Conservation (phyloP, 2,329 filamentous ascomycete genomes). For the Alternaria consortialis region DNA sequence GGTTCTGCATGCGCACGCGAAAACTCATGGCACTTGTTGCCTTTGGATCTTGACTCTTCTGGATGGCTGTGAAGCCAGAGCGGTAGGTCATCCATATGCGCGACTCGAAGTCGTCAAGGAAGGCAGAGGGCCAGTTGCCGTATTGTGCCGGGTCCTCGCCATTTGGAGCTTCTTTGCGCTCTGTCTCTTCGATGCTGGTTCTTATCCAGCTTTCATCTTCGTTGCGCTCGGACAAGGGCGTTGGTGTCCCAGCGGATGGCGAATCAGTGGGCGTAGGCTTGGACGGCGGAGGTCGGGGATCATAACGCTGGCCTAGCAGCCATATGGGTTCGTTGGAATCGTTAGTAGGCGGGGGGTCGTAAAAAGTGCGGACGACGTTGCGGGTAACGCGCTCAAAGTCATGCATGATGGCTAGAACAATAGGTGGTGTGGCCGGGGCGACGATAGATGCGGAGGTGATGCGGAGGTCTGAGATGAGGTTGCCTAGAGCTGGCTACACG, state of each 20-base stretch:
- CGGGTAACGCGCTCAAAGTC: conserved; percentile 79
- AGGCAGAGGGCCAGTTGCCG: conserved; percentile 80
- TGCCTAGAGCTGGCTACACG: conserved; percentile 26
- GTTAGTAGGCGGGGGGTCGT: conserved; percentile 89
- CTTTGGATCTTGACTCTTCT: conserved; percentile 77
- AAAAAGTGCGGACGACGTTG: conserved; percentile 88
- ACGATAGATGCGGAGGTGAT: conserved; percentile 24
- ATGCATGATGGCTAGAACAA: conserved; percentile 58
- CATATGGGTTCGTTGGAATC: conserved; percentile 78
- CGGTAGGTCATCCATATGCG: conserved; percentile 97
- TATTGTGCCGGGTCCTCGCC: conserved; percentile 50
- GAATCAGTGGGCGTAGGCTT: conserved; percentile 30
- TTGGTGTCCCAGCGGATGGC: conserved; percentile 29
- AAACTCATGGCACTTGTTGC: conserved; percentile 78
- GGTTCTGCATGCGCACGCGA: conserved; percentile 81
- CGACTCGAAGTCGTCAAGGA: conserved; percentile 92
- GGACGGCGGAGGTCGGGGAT: conserved; percentile 41
- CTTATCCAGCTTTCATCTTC: conserved; percentile 67
- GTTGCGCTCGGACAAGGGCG: conserved; percentile 37
- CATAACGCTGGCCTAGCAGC: conserved; percentile 76
- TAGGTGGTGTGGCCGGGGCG: conserved; percentile 10
- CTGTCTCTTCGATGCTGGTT: conserved; percentile 72
- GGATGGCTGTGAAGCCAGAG: conserved; percentile 83
- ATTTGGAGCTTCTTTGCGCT: conserved; percentile 65
- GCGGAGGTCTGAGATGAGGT: conserved; percentile 24